Conservation (phyloP, 495 filamentous ascomycete genomes). For the Pyrenula aspistea region DNA sequence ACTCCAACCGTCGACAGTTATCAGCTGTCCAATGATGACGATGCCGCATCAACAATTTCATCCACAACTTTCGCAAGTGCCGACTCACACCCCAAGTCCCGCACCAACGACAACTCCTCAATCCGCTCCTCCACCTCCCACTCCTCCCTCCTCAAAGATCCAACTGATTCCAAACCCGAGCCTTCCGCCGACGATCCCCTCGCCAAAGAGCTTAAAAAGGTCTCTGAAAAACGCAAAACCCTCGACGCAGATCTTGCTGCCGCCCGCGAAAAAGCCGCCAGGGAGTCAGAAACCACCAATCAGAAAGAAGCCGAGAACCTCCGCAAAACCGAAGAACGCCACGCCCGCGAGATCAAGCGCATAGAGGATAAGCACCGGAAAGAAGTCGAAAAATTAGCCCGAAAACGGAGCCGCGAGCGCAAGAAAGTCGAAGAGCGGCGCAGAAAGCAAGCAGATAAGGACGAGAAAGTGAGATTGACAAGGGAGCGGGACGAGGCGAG, state of each 20-base stretch:
- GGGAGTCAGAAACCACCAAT: slow-evolving; percentile 22
- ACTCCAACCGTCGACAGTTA: slow-evolving; percentile 8
- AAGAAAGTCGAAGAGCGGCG: slow-evolving; percentile 33
- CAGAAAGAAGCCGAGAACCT: slow-evolving; percentile 33
- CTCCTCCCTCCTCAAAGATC: not conserved
- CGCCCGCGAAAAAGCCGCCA: slow-evolving; percentile 27
- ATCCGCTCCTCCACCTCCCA: slow-evolving; percentile 1
- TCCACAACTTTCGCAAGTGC: not conserved
- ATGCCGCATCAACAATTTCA: slow-evolving; percentile 4
- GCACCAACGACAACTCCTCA: slow-evolving; percentile 1
- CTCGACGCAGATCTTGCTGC: slow-evolving; percentile 56
- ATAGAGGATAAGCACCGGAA: slow-evolving; percentile 40
- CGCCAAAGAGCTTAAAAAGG: slow-evolving; percentile 64
- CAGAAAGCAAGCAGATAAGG: slow-evolving; percentile 44
- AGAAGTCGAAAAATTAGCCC: slow-evolving; percentile 20
- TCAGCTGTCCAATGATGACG: slow-evolving; percentile 13
- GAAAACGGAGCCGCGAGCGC: slow-evolving; percentile 25
- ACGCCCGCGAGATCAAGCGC: slow-evolving; percentile 45
- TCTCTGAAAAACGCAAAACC: slow-evolving; percentile 56
- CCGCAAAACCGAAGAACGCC: slow-evolving; percentile 43
- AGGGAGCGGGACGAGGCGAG: slow-evolving; percentile 42
- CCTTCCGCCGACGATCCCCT: slow-evolving; percentile 6
- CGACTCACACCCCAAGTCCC: not conserved
- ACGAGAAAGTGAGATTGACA: slow-evolving; percentile 43
- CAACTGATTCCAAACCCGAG: slow-evolving; percentile 2